Evolutionary conservation across 164 flowering plant genomes (phyloP).

Genomic region (Malania oleifera): DNA sequence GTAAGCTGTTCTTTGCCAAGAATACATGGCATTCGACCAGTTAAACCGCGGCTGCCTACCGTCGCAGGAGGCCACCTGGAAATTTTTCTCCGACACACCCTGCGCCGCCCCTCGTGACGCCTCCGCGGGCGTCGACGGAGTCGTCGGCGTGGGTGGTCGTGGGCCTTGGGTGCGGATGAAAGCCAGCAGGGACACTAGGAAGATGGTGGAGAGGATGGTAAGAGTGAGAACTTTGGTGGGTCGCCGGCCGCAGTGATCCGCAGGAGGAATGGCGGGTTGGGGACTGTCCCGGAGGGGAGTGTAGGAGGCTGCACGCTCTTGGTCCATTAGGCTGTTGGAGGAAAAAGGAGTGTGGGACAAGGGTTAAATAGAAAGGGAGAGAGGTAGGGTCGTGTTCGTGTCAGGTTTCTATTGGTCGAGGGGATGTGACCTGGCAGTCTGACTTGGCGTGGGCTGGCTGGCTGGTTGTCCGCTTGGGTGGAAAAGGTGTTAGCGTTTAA

Average conservation of each 20-base stretch:
- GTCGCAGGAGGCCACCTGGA: slow-evolving; percentile 11
- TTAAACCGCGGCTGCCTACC: slow-evolving; percentile 18
- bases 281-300: slow-evolving; percentile 26
- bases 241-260: slow-evolving; percentile 3
- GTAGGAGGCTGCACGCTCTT: slow-evolving; percentile 9
- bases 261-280: slow-evolving; percentile 9
- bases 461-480: too few relatives aligned
- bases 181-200: slow-evolving; percentile 24
- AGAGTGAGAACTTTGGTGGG: slow-evolving; percentile 13
- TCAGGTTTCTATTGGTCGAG: too few relatives aligned
- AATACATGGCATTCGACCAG: slow-evolving; percentile 52
- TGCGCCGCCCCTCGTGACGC: slow-evolving; percentile 27
- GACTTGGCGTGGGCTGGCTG: too few relatives aligned
- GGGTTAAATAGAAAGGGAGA: background rate
- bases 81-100: slow-evolving; percentile 50
- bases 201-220: slow-evolving; percentile 18
- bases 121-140: background rate
- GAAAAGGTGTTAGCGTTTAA: too few relatives aligned
- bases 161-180: slow-evolving; percentile 16
- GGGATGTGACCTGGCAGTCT: too few relatives aligned
- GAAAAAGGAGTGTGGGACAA: background rate
- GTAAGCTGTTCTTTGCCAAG: slow-evolving; percentile 64
- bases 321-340: background rate
- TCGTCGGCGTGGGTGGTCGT: background rate
- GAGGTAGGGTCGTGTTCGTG: too few relatives aligned